Evolutionary conservation across 2,329 filamentous ascomycete species (phyloP).

Genomic region (Aspergillus transmontanensis): DNA sequence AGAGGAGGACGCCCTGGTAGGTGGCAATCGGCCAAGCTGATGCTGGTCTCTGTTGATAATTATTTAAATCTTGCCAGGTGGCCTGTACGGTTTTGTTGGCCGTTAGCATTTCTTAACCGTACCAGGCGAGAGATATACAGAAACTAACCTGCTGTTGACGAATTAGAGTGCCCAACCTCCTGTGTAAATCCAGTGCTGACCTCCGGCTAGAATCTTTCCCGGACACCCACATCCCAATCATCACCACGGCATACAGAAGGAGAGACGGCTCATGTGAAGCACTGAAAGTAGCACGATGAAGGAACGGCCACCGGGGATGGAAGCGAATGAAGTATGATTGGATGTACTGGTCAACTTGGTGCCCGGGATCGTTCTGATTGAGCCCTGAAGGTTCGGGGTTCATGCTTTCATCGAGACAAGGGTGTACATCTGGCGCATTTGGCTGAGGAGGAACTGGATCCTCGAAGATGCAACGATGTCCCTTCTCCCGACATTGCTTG

Average conservation of each 20-base stretch:
- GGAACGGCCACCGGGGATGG: conserved; percentile 29
- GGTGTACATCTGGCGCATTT: neutral
- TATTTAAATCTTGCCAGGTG: neutral
- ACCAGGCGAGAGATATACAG: neutral
- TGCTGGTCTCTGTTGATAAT: neutral
- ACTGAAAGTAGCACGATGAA: conserved; percentile 24
- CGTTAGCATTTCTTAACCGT: neutral
- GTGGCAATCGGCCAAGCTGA: conserved; percentile 31
- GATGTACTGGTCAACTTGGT: neutral
- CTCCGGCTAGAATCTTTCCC: conserved; percentile 13
- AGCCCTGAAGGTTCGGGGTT: neutral
- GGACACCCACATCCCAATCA: conserved; percentile 27
- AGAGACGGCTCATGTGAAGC: conserved; percentile 20
- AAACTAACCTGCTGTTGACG: conserved; percentile 17
- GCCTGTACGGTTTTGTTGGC: neutral
- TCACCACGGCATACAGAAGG: conserved; percentile 26
- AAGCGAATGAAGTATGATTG: conserved; percentile 27
- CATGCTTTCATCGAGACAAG: neutral
- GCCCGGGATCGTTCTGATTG: neutral
- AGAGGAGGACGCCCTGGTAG: conserved; percentile 30
- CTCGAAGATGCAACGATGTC: neutral
- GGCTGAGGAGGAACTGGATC: neutral
- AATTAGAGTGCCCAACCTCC: conserved; percentile 19
- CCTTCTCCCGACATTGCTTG: neutral
- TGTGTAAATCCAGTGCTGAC: conserved; percentile 24